These are phyloP conservation scores for Epichloe aotearoae DNA, from an alignment of 2,329 filamentous ascomycete species.

Conservation along the genomic window DNA sequence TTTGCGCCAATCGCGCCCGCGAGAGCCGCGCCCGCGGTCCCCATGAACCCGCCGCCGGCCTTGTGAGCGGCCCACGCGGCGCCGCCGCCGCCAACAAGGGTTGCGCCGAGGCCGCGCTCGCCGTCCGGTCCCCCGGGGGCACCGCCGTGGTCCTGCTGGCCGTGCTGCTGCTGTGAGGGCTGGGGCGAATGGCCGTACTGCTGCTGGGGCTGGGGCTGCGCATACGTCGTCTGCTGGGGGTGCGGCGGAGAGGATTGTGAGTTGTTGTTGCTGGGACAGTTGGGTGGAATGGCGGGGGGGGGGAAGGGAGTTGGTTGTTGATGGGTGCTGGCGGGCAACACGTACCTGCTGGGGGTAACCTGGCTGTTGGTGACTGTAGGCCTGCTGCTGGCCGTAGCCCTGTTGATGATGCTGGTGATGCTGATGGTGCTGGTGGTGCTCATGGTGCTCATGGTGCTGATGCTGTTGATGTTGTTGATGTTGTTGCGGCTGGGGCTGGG, in stretches of 20 bases:
- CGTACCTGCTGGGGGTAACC: background rate
- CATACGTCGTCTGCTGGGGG: background rate
- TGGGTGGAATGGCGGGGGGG: too few species aligned
- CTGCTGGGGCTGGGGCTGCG: slow-evolving; percentile 1
- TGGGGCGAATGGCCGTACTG: too few species aligned
- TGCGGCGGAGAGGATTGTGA: too few species aligned
- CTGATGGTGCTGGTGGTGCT: slow-evolving; percentile 11
- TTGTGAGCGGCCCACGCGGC: slow-evolving; percentile 42
- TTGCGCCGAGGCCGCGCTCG: slow-evolving; percentile 43
- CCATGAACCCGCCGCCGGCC: slow-evolving; percentile 37
- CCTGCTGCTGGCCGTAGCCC: slow-evolving; percentile 2
- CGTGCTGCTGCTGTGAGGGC: slow-evolving; percentile 6
- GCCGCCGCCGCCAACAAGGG: slow-evolving; percentile 37
- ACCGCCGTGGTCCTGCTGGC: background rate
- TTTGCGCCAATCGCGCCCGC: slow-evolving; percentile 44
- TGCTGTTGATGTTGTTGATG: slow-evolving; percentile 12
- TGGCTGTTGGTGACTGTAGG: slow-evolving; percentile 5
- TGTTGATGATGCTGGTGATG: slow-evolving; percentile 12
- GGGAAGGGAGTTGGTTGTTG: too few species aligned
- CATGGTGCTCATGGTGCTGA: slow-evolving; percentile 13
- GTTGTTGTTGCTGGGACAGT: too few species aligned
- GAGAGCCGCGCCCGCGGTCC: slow-evolving; percentile 35
- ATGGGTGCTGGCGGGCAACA: too few species aligned
- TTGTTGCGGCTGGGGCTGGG: slow-evolving; percentile 11
- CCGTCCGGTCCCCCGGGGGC: slow-evolving; percentile 13